These are phyloP conservation scores for Phytopythium sindhum DNA, from an alignment of 352 stramenopile genomes.

Conservation along the genomic window DNA sequence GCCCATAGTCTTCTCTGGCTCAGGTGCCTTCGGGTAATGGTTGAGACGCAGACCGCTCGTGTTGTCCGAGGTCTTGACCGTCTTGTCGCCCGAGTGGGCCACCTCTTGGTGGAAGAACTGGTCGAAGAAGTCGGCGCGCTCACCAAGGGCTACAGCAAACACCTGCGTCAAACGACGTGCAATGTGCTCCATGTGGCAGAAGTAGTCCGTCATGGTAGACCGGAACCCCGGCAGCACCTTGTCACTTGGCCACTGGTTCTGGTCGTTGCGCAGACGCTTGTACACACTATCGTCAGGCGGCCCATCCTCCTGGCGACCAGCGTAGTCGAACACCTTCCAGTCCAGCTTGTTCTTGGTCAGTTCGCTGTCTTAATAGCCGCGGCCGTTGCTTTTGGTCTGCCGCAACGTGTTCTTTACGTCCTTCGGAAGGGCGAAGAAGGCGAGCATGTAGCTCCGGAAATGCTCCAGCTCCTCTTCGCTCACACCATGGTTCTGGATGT, in stretches of 20 bases:
- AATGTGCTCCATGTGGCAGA: conserved; percentile 51
- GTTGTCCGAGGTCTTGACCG: conserved; percentile 33
- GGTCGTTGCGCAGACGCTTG: conserved; percentile 76
- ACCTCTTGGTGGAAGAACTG: conserved; percentile 37
- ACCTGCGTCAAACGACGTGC: conserved; percentile 48
- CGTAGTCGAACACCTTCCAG: conserved; percentile 88
- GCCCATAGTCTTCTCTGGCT: conserved; percentile 45
- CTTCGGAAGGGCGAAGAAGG: conserved; percentile 83
- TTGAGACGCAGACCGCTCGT: conserved; percentile 92
- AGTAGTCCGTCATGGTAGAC: conserved; percentile 35
- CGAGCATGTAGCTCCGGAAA: conserved; percentile 60
- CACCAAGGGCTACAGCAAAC: conserved; percentile 48
- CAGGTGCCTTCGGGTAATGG: conserved; percentile 77
- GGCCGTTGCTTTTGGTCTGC: conserved; percentile 77
- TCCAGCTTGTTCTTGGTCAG: conserved; percentile 92
- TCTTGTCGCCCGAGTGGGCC: not conserved
- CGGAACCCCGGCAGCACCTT: conserved; percentile 52
- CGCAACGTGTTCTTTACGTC: conserved; percentile 50
- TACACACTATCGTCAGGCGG: conserved; percentile 23
- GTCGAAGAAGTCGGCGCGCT: conserved; percentile 47
- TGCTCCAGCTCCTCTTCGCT: conserved; percentile 42
- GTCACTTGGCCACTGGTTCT: conserved; percentile 80
- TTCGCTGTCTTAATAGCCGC: conserved; percentile 93
- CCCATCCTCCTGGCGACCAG: conserved; percentile 34
- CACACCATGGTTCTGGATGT: conserved; percentile 85